phyloP scores from a whole-genome alignment of 495 filamentous ascomycete genomes.

The Aspergillus campestris region DNA sequence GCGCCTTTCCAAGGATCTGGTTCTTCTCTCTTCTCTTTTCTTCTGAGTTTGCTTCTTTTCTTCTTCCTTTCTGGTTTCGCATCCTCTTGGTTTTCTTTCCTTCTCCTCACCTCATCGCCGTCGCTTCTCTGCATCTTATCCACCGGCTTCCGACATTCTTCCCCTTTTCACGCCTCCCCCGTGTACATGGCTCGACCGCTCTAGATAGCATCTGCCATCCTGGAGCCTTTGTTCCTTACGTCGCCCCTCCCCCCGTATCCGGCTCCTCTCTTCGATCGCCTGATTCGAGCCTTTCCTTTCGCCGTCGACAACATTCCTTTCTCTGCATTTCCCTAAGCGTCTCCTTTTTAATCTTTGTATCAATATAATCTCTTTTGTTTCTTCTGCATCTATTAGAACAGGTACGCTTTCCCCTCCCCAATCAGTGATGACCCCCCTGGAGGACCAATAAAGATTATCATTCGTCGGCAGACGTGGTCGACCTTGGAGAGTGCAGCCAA shows the following conservation, averaged over 20 bases:
- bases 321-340: constrained; percentile 22
- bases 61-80: constrained; percentile 10
- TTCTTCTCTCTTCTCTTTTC: constrained; percentile 1
- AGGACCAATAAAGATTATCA: constrained; percentile 19
- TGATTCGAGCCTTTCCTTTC: constrained; percentile 31
- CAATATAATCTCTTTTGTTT: constrained; percentile 30
- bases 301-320: constrained; percentile 24
- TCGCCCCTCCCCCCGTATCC: constrained; percentile 13
- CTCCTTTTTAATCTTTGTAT: constrained; percentile 27
- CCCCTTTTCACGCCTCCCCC: constrained; percentile 3
- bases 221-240: constrained; percentile 22
- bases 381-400: constrained; percentile 29
- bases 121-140: constrained; percentile 1
- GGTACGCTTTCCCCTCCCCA: constrained; percentile 16
- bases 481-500: constrained; percentile 8
- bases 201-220: constrained; percentile 21
- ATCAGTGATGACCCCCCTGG: constrained; percentile 5
- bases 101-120: constrained; percentile 10
- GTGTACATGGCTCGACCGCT: constrained; percentile 34
- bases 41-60: constrained; percentile 10
- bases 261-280: constrained; percentile 13
- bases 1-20: constrained; percentile 24
- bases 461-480: constrained; percentile 4
- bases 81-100: constrained; percentile 10
- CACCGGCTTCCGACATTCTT: constrained; percentile 2